These are phyloP conservation scores for Pneumocystis murina DNA, from an alignment of 1,139 yeast species.

Conservation along the genomic window DNA sequence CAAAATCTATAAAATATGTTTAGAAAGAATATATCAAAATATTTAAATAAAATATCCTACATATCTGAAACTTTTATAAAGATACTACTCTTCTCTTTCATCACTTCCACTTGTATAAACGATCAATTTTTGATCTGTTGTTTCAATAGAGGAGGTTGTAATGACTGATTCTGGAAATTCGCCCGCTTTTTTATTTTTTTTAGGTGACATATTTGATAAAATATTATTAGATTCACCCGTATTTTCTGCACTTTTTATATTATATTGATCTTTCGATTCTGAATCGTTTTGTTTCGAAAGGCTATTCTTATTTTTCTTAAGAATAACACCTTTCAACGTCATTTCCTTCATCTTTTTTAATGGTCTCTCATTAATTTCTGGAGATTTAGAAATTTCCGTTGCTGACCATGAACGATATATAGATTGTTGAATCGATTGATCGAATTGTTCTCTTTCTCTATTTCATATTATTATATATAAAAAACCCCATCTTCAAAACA, in stretches of 20 bases:
- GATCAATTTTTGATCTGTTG: background rate
- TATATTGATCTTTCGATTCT: background rate
- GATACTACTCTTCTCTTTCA: background rate
- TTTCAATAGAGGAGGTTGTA: too few relatives aligned
- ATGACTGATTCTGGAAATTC: too few relatives aligned
- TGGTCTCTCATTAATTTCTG: background rate
- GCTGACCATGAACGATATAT: background rate
- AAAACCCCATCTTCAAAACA: background rate
- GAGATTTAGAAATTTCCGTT: background rate
- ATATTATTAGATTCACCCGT: too few relatives aligned
- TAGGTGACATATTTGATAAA: too few relatives aligned
- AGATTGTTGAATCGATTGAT: background rate
- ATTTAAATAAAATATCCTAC: background rate
- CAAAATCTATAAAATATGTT: background rate
- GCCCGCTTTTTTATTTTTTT: too few relatives aligned
- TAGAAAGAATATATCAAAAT: background rate
- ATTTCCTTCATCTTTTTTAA: background rate
- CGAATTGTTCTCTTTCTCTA: background rate
- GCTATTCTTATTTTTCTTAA: background rate
- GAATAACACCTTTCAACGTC: background rate
- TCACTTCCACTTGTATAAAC: background rate
- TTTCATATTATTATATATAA: background rate
- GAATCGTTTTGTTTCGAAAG: background rate
- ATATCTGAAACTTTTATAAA: background rate
- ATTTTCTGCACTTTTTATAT: background rate